A percentile compares a stretch with the other conserved stretches of the same genome.
These are phyloP conservation scores for Arachis monticola DNA, from an alignment of 331 rosid species.

Conservation along the genomic window DNA sequence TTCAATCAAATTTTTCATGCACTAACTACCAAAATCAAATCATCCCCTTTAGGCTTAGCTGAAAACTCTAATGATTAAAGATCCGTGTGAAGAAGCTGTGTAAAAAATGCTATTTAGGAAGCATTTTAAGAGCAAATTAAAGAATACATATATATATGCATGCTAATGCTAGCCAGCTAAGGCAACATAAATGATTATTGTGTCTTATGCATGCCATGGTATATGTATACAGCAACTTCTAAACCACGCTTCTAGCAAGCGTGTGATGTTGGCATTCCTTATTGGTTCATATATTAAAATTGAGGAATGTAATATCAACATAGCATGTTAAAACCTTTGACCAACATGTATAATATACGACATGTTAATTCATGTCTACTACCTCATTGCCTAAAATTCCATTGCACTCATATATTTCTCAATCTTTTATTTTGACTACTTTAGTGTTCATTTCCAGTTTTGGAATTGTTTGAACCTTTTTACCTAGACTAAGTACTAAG, in stretches of 20 bases:
- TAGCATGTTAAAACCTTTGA: no score
- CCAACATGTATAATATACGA: no score
- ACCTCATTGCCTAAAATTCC: slow-evolving; percentile 1
- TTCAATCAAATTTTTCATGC: neutral
- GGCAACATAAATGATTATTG: slow-evolving; percentile 50
- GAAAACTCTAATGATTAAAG: slow-evolving; percentile 33
- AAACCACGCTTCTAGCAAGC: slow-evolving; percentile 37
- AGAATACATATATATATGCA: neutral
- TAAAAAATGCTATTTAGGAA: slow-evolving; percentile 28
- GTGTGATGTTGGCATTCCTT: slow-evolving; percentile 36
- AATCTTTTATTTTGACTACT: neutral
- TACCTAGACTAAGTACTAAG: slow-evolving; percentile 5
- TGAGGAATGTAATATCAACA: no score
- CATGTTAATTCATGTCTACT: no score
- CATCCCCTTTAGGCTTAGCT: slow-evolving; percentile 2
- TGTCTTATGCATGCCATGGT: slow-evolving; percentile 54
- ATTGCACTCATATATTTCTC: slow-evolving; percentile 9
- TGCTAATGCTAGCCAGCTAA: neutral
- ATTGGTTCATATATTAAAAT: neutral
- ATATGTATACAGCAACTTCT: slow-evolving; percentile 39
- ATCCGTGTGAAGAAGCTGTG: neutral
- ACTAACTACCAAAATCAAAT: slow-evolving; percentile 14
- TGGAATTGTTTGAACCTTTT: neutral
- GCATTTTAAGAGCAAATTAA: slow-evolving; percentile 7
- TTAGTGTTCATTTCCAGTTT: slow-evolving; percentile 19